Evolutionary conservation across 2,329 filamentous ascomycete genomes (phyloP).

Genomic region (Dothistroma septosporum): DNA sequence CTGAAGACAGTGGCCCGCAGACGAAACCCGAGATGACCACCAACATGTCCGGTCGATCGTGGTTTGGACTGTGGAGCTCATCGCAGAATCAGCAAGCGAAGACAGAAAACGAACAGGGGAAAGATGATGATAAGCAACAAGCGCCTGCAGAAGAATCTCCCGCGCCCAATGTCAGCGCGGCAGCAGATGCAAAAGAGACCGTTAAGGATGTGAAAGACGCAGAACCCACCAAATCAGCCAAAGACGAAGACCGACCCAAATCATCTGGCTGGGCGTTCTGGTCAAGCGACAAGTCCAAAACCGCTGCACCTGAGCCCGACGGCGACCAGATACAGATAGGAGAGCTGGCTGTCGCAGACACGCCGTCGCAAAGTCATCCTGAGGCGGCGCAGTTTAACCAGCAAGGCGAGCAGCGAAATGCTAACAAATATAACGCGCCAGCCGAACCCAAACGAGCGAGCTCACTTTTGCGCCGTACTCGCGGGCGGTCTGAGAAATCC

Average conservation of each 20-base stretch:
- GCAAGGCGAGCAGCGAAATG: conserved; percentile 25
- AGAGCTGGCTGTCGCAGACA: conserved; percentile 49
- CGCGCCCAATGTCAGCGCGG: conserved; percentile 18
- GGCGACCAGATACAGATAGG: conserved; percentile 55
- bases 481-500: conserved; percentile 19
- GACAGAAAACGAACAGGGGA: conserved; percentile 23
- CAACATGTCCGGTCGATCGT: conserved; percentile 35
- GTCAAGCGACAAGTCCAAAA: conserved; percentile 57
- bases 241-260: conserved; percentile 32
- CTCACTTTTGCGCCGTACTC: conserved; percentile 26
- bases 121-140: conserved; percentile 21
- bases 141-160: conserved; percentile 10
- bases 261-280: conserved; percentile 76
- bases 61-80: conserved; percentile 50
- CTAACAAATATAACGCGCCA: conserved; percentile 2
- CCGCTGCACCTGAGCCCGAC: conserved; percentile 47
- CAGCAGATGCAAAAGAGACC: conserved; percentile 11
- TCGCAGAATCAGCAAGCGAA: conserved; percentile 41
- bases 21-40: conserved; percentile 25
- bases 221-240: conserved; percentile 7
- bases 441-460: conserved; percentile 18
- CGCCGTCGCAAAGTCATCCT: conserved; percentile 48
- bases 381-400: conserved; percentile 52
- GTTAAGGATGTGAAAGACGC: conserved; percentile 5
- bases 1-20: conserved; percentile 7